These are phyloP conservation scores for Pleurotus pulmonarius DNA, from an alignment of 768 basidiomycete genomes.

Conservation along the genomic window DNA sequence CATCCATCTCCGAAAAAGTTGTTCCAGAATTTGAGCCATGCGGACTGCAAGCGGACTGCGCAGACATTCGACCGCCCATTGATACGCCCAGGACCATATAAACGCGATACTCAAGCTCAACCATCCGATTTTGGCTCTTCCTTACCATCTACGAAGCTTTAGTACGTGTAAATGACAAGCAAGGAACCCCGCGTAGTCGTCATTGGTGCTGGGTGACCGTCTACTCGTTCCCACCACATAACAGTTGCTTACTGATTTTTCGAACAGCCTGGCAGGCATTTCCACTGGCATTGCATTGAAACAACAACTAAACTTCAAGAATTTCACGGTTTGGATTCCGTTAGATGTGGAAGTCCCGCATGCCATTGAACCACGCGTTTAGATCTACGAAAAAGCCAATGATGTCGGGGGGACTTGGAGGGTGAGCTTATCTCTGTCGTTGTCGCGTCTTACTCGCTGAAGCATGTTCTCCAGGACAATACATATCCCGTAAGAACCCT, in stretches of 20 bases:
- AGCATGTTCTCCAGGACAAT: conserved; percentile 35
- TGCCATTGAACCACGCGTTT: background rate
- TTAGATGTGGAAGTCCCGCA: background rate
- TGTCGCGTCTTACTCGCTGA: too few species aligned
- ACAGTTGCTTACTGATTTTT: background rate
- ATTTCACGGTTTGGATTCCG: conserved; percentile 39
- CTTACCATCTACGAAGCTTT: too few species aligned
- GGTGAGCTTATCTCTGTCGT: conserved; percentile 25
- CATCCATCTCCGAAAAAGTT: too few species aligned
- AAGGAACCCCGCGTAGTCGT: conserved; percentile 36
- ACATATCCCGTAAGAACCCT: conserved; percentile 43
- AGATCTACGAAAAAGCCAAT: conserved; percentile 50
- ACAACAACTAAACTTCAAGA: conserved; percentile 36
- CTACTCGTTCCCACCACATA: background rate
- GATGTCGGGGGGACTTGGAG: conserved; percentile 56
- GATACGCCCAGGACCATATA: too few species aligned
- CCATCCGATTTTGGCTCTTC: too few species aligned
- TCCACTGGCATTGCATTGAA: conserved; percentile 45
- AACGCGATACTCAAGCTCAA: too few species aligned
- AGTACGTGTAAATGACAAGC: too few species aligned
- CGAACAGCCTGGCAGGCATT: conserved; percentile 41
- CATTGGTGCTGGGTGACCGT: conserved; percentile 46
- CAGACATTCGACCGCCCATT: too few species aligned
- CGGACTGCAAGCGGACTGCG: too few species aligned
- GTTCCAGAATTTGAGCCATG: too few species aligned